Evolutionary conservation across 2,329 filamentous ascomycete genomes (phyloP).

Genomic region (Fusarium gaditjirri): DNA sequence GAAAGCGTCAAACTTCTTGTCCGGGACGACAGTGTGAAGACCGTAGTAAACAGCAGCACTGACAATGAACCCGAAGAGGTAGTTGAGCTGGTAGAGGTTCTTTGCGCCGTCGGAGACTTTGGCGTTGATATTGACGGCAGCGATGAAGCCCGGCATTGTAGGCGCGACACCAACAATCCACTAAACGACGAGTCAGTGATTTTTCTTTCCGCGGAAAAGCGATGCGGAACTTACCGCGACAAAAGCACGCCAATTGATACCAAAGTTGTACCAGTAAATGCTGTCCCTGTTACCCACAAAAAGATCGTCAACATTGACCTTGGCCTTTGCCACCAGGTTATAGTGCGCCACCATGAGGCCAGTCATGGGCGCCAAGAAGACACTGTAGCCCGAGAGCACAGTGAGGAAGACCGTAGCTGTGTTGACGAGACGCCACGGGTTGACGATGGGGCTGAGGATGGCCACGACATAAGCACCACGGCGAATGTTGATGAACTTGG

Average conservation of each 20-base stretch:
- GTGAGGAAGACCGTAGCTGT: conserved; percentile 51
- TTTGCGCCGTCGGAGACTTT: conserved; percentile 50
- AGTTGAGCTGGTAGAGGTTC: conserved; percentile 54
- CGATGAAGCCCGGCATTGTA: conserved; percentile 56
- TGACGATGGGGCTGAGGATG: conserved; percentile 50
- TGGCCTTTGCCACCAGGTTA: conserved; percentile 47
- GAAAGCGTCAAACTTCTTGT: conserved; percentile 43
- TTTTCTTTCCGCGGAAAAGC: rapidly evolving
- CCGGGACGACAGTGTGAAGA: conserved; percentile 48
- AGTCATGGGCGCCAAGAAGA: conserved; percentile 54
- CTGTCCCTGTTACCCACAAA: conserved; percentile 46
- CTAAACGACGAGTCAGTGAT: conserved; percentile 35
- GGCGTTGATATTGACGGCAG: conserved; percentile 50
- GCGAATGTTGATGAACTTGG: conserved; percentile 52
- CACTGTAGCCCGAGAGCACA: conserved; percentile 51
- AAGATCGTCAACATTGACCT: conserved; percentile 51
- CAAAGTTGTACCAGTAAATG: conserved; percentile 55
- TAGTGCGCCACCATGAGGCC: conserved; percentile 54
- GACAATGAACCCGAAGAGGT: conserved; percentile 52
- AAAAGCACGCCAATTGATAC: conserved; percentile 54
- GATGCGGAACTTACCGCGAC: conserved; percentile 48
- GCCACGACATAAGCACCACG: conserved; percentile 52
- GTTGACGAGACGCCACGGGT: conserved; percentile 53
- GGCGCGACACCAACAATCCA: conserved; percentile 55
- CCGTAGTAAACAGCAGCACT: conserved; percentile 47